Evolutionary conservation across 169 alveolate species (phyloP).

Genomic region (Blepharisma undulans): DNA sequence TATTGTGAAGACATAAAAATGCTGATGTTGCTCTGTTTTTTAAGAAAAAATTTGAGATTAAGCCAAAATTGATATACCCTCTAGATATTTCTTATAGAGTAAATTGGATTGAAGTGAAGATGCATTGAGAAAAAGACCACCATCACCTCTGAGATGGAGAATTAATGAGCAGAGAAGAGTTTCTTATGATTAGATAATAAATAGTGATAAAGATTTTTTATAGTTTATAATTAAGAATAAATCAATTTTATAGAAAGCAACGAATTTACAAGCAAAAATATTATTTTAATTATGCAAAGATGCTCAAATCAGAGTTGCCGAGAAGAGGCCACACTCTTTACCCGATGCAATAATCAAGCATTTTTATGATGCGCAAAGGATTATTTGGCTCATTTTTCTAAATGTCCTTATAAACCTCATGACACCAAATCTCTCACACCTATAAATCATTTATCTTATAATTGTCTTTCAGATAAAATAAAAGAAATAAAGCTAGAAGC

Average conservation of each 20-base stretch:
- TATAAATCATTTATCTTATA: too few relatives aligned
- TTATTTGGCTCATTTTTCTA: too few relatives aligned
- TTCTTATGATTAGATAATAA: conserved; percentile 1
- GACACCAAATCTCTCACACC: too few relatives aligned
- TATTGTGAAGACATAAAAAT: conserved; percentile 99
- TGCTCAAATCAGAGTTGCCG: not conserved
- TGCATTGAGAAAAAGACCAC: conserved; percentile 81
- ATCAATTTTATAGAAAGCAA: too few relatives aligned
- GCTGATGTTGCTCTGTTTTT: conserved; percentile 98
- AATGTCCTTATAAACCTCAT: too few relatives aligned
- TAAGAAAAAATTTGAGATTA: conserved; percentile 94
- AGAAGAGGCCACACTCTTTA: too few relatives aligned
- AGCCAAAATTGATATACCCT: conserved; percentile 98
- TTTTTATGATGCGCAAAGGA: too few relatives aligned
- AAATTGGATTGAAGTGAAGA: conserved; percentile 84
- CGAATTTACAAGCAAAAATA: too few relatives aligned
- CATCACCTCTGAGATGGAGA: conserved; percentile 85
- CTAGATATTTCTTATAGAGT: conserved; percentile 71
- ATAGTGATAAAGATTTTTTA: not conserved
- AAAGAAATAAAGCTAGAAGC: too few relatives aligned
- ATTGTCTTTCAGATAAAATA: too few relatives aligned
- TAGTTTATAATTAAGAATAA: too few relatives aligned
- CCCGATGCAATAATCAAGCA: too few relatives aligned
- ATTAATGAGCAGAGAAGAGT: conserved; percentile 8
- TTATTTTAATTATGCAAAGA: not conserved